A percentile compares a stretch with the other conserved stretches of the same genome.
These are phyloP conservation scores for Corchorus capsularis DNA, from an alignment of 345 rosid genomes.

Conservation along the genomic window DNA sequence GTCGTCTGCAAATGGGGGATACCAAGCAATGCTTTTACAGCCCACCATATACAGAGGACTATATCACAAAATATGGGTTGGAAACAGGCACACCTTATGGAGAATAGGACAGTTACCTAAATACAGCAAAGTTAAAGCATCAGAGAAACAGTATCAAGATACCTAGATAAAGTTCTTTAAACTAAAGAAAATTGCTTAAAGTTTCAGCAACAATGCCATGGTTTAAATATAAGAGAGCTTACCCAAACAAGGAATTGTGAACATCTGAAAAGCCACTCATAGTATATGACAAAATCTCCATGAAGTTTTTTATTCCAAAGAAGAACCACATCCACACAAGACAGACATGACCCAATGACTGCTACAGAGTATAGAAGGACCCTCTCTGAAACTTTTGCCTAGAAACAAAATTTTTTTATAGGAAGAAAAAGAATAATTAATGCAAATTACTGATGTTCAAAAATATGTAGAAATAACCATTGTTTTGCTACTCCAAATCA, in stretches of 20 bases:
- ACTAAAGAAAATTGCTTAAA: neutral
- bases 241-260: slow-evolving; percentile 71
- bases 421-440: neutral
- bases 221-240: slow-evolving; percentile 30
- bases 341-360: slow-evolving; percentile 59
- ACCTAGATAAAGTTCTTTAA: slow-evolving; percentile 4
- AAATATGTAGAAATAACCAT: neutral
- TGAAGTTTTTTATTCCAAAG: slow-evolving; percentile 41
- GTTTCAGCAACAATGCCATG: slow-evolving; percentile 8
- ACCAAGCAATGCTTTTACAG: slow-evolving; percentile 48
- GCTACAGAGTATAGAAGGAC: slow-evolving; percentile 50
- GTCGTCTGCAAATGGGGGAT: slow-evolving; percentile 45
- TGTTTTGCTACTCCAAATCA: neutral
- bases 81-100: slow-evolving; percentile 40
- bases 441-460: slow-evolving; percentile 3
- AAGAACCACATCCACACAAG: slow-evolving; percentile 54
- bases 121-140: slow-evolving; percentile 26
- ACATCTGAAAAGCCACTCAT: slow-evolving; percentile 54
- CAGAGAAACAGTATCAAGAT: slow-evolving; percentile 10
- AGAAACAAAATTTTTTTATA: neutral
- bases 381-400: slow-evolving; percentile 55
- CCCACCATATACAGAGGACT: slow-evolving; percentile 77
- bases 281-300: slow-evolving; percentile 44
- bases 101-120: slow-evolving; percentile 49
- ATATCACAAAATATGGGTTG: slow-evolving; percentile 39